These are phyloP conservation scores for Grosmannia penicillata DNA, from an alignment of 2,329 filamentous ascomycete species.

Conservation along the genomic window DNA sequence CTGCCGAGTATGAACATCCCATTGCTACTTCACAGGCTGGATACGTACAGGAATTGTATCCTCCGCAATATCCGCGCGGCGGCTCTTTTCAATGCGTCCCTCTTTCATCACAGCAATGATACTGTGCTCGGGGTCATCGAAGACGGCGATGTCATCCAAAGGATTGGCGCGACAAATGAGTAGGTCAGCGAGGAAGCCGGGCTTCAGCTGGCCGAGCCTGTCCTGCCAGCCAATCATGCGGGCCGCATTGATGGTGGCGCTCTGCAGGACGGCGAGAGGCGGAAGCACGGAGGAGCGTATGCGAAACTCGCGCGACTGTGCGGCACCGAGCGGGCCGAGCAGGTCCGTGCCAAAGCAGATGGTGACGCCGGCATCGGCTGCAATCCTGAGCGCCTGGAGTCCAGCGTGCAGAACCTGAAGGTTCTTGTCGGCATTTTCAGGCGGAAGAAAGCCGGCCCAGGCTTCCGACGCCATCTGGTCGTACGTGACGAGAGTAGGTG, in stretches of 20 bases:
- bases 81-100: slow-evolving; percentile 24
- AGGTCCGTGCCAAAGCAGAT: slow-evolving; percentile 41
- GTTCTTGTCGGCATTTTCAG: slow-evolving; percentile 29
- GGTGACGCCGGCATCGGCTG: slow-evolving; percentile 31
- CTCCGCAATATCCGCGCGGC: slow-evolving; percentile 3
- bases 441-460: slow-evolving; percentile 24
- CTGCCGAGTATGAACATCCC: too few relatives aligned
- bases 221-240: slow-evolving; percentile 26
- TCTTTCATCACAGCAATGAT: slow-evolving; percentile 35
- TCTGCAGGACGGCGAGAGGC: slow-evolving; percentile 28
- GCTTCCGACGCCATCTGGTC: slow-evolving; percentile 26
- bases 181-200: slow-evolving; percentile 34
- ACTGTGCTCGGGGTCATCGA: slow-evolving; percentile 29
- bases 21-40: too few relatives aligned
- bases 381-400: slow-evolving; percentile 27
- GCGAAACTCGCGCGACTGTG: slow-evolving; percentile 34
- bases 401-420: slow-evolving; percentile 29
- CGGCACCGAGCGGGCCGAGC: slow-evolving; percentile 30
- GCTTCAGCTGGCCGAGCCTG: slow-evolving; percentile 30
- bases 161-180: slow-evolving; percentile 34
- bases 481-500: slow-evolving; percentile 36
- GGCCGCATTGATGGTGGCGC: slow-evolving; percentile 35
- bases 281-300: slow-evolving; percentile 27
- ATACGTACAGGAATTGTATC: not conserved
- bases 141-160: slow-evolving; percentile 32